Percentiles rank a stretch among this genome's conserved stretches.
phyloP scores from a whole-genome alignment of 805 yeast genomes.

The Candida krabiensis region DNA sequence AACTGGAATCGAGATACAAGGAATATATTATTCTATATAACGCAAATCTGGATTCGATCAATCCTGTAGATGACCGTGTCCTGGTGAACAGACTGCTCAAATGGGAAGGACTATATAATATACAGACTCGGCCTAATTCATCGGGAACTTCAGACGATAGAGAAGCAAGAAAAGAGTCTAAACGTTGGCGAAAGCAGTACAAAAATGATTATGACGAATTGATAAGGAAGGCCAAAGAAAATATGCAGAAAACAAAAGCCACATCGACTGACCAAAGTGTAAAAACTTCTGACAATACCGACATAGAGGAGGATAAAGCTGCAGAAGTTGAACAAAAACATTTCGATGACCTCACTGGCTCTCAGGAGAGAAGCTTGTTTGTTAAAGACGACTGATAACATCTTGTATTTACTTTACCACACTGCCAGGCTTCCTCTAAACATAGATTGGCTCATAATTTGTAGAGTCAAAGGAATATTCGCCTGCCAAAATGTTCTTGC shows the following conservation, averaged over 20 bases:
- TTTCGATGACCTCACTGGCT: too few relatives aligned
- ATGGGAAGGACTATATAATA: slow-evolving; percentile 56
- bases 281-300: too few relatives aligned
- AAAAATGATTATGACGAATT: slow-evolving; percentile 24
- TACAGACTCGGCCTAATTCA: slow-evolving; percentile 13
- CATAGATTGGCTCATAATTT: too few relatives aligned
- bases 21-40: slow-evolving; percentile 79
- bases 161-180: slow-evolving; percentile 23
- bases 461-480: too few relatives aligned
- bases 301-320: too few relatives aligned
- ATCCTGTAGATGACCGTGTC: slow-evolving; percentile 58
- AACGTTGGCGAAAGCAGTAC: slow-evolving; percentile 25
- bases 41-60: slow-evolving; percentile 72
- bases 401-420: too few relatives aligned
- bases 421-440: too few relatives aligned
- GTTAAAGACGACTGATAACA: too few relatives aligned
- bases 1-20: slow-evolving; percentile 68
- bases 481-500: slow-evolving; percentile 26
- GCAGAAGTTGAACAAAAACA: too few relatives aligned
- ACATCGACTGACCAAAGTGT: too few relatives aligned
- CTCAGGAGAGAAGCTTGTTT: too few relatives aligned
- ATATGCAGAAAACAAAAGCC: slow-evolving; percentile 10
- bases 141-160: slow-evolving; percentile 18
- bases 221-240: slow-evolving; percentile 25
- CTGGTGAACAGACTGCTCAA: slow-evolving; percentile 56